These are phyloP conservation scores for Euphorbia tirucalli DNA, from an alignment of 345 rosid species.

Conservation along the genomic window DNA sequence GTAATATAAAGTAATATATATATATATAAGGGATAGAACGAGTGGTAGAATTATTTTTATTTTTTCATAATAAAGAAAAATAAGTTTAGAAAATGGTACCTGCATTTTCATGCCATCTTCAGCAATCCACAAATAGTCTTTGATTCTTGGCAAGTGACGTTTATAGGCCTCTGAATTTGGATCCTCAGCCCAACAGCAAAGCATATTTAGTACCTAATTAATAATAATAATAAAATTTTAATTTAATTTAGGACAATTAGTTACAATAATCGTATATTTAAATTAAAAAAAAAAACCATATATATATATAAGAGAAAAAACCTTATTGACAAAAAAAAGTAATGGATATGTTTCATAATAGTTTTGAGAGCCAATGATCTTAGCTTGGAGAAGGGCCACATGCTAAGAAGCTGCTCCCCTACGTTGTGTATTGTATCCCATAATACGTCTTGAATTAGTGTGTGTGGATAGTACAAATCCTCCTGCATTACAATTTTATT, in stretches of 20 bases:
- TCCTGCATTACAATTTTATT: constrained; percentile 37
- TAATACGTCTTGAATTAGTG: constrained; percentile 48
- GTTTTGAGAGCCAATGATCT: constrained; percentile 45
- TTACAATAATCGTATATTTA: neutral
- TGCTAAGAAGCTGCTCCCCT: constrained; percentile 48
- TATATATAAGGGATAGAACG: no score
- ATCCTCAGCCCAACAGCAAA: constrained; percentile 61
- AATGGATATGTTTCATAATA: constrained; percentile 56
- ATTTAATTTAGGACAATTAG: neutral
- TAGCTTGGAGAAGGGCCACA: constrained; percentile 56
- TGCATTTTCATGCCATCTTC: constrained; percentile 79
- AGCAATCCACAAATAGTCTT: constrained; percentile 63
- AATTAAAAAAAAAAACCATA: no score
- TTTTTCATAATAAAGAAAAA: no score
- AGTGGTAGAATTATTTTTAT: no score
- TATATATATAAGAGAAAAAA: constrained; percentile 6
- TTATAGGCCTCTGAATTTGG: constrained; percentile 50
- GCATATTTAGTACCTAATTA: constrained; percentile 49
- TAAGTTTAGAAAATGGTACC: no score
- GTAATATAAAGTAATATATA: no score
- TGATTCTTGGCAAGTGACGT: constrained; percentile 47
- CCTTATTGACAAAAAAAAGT: constrained; percentile 58
- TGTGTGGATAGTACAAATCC: constrained; percentile 54
- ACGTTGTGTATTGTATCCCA: constrained; percentile 47
- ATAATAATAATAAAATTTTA: neutral